These are phyloP conservation scores for Umbelopsis ramanniana DNA, from an alignment of 192 early-diverging fungal species.

Conservation along the genomic window DNA sequence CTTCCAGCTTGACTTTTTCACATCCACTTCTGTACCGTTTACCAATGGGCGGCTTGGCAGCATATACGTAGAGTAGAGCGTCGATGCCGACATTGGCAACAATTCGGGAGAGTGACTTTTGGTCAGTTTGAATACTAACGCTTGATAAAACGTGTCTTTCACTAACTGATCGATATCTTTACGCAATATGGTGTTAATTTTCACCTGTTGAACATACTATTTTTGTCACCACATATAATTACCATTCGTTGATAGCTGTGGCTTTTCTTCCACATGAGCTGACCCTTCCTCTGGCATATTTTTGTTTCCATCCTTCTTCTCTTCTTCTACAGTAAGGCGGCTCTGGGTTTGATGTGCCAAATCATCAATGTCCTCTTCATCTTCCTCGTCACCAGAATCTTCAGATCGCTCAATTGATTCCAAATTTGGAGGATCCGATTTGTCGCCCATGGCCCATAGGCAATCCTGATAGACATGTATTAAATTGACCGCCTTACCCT, in stretches of 20 bases:
- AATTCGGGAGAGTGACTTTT: constrained; percentile 52
- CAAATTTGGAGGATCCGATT: constrained; percentile 61
- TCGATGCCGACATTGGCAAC: constrained; percentile 77
- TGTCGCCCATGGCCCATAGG: constrained; percentile 79
- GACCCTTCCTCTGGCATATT: neutral
- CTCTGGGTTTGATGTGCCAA: neutral
- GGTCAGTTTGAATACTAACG: constrained; percentile 69
- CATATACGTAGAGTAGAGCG: constrained; percentile 79
- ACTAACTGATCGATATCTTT: constrained; percentile 80
- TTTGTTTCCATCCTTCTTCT: neutral
- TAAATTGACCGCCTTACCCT: constrained; percentile 83
- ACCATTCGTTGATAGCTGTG: constrained; percentile 16
- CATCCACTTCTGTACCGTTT: constrained; percentile 62
- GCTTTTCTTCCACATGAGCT: constrained; percentile 7
- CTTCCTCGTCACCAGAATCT: constrained; percentile 32
- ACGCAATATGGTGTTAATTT: constrained; percentile 11
- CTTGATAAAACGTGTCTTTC: constrained; percentile 69
- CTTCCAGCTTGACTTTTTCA: constrained; percentile 86
- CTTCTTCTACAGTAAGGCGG: neutral
- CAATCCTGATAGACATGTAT: constrained; percentile 78
- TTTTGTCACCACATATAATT: neutral
- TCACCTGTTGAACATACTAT: neutral
- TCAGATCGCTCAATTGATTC: constrained; percentile 20
- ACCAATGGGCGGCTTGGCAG: constrained; percentile 66
- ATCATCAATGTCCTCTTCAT: constrained; percentile 32